A percentile compares a stretch with the other conserved stretches of the same genome.
Conservation (phyloP, 441 rosid genomes). For the Breynia disticha region DNA sequence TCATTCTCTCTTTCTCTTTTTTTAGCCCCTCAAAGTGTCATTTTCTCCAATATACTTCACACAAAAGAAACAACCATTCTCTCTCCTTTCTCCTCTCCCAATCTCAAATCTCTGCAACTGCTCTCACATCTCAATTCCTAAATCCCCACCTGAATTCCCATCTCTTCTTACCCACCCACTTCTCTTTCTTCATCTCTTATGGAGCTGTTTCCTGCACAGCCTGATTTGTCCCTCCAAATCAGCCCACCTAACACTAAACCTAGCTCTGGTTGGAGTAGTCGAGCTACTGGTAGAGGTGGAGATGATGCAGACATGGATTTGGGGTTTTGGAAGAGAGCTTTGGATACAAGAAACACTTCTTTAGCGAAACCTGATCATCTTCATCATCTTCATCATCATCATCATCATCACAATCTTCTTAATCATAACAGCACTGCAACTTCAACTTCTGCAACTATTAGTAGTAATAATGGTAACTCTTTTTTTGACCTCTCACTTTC, state of each 20-base stretch:
- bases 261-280: constrained; percentile 51
- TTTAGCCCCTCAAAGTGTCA: constrained; percentile 71
- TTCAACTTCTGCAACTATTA: not conserved
- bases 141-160: constrained; percentile 22
- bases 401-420: no score
- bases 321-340: constrained; percentile 86
- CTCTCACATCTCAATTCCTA: constrained; percentile 20
- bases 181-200: constrained; percentile 26
- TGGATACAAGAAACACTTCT: constrained; percentile 45
- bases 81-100: constrained; percentile 22
- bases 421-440: not conserved
- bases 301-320: constrained; percentile 53
- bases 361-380: no score
- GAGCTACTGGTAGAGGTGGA: not conserved
- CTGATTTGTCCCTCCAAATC: constrained; percentile 86
- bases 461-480: constrained; percentile 9
- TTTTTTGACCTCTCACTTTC: constrained; percentile 42
- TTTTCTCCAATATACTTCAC: constrained; percentile 95
- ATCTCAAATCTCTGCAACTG: constrained; percentile 53
- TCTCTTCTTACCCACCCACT: constrained; percentile 16
- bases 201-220: constrained; percentile 97
- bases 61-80: constrained; percentile 76
- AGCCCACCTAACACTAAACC: constrained; percentile 80
- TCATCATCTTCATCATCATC: no score
- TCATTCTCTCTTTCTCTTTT: constrained; percentile 17